Percentiles rank a stretch among this genome's conserved stretches.
phyloP scores from a whole-genome alignment of 2,329 filamentous ascomycete species.

The Cercospora sesami region DNA sequence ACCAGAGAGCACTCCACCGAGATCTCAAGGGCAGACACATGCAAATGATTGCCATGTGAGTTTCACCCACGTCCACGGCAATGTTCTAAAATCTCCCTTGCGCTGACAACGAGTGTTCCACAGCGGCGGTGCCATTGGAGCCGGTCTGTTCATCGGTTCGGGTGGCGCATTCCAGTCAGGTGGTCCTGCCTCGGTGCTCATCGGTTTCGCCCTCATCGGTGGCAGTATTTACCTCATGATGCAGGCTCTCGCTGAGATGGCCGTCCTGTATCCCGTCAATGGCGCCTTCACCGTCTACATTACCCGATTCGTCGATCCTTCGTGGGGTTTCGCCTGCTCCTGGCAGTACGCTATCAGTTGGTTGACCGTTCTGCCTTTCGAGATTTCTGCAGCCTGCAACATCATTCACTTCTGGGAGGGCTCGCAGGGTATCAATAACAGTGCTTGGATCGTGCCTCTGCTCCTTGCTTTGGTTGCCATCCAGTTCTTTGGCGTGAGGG shows the following conservation, averaged over 20 bases:
- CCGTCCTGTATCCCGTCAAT: slow-evolving; percentile 39
- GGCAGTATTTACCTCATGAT: slow-evolving; percentile 40
- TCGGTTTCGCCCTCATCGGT: slow-evolving; percentile 47
- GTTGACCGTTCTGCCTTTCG: slow-evolving; percentile 38
- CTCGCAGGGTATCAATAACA: slow-evolving; percentile 33
- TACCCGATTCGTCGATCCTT: slow-evolving; percentile 41
- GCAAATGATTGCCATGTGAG: slow-evolving; percentile 41
- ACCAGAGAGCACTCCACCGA: slow-evolving; percentile 33
- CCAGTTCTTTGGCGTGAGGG: slow-evolving; percentile 39
- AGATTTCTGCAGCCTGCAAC: slow-evolving; percentile 37
- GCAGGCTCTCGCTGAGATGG: slow-evolving; percentile 41
- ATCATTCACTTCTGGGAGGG: slow-evolving; percentile 37
- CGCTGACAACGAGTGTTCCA: not conserved
- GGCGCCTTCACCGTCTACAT: slow-evolving; percentile 41
- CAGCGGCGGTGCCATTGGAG: slow-evolving; percentile 46
- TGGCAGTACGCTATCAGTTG: slow-evolving; percentile 38
- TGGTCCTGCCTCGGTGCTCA: slow-evolving; percentile 51
- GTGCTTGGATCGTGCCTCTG: slow-evolving; percentile 39
- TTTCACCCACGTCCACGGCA: not conserved
- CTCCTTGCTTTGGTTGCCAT: slow-evolving; percentile 35
- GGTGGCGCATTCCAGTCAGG: slow-evolving; percentile 50
- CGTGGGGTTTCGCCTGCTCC: slow-evolving; percentile 36
- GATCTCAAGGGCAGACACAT: slow-evolving; percentile 39
- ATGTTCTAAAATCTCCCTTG: not conserved
- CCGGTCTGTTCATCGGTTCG: slow-evolving; percentile 56